These are phyloP conservation scores for Monosporozyma solicola DNA, from an alignment of 805 yeast species.

Conservation along the genomic window DNA sequence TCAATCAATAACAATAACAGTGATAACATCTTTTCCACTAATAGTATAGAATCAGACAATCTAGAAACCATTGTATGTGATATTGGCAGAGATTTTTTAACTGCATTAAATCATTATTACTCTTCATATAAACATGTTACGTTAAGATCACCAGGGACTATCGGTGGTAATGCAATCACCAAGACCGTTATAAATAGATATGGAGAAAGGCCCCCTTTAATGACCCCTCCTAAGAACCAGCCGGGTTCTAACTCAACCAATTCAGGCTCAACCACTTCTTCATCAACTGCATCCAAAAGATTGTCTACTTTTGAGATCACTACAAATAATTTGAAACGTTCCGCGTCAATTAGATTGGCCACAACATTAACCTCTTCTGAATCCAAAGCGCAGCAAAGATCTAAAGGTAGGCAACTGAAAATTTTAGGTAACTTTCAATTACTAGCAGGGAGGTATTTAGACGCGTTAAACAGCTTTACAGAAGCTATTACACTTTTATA, in stretches of 20 bases:
- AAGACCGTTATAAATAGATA: slow-evolving; percentile 29
- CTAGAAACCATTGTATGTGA: slow-evolving; percentile 67
- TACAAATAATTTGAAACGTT: slow-evolving; percentile 31
- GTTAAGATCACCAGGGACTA: slow-evolving; percentile 69
- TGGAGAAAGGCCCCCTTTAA: slow-evolving; percentile 2
- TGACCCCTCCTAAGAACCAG: slow-evolving; percentile 1
- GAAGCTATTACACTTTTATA: slow-evolving; percentile 58
- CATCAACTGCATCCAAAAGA: slow-evolving; percentile 9
- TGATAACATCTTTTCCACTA: slow-evolving; percentile 7
- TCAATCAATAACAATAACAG: slow-evolving; percentile 2
- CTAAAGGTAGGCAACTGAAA: slow-evolving; percentile 66
- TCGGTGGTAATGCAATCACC: slow-evolving; percentile 41
- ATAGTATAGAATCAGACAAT: slow-evolving; percentile 15
- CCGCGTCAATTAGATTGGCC: slow-evolving; percentile 28
- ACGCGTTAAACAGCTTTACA: slow-evolving; percentile 64
- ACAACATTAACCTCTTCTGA: slow-evolving; percentile 27
- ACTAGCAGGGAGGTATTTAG: slow-evolving; percentile 67
- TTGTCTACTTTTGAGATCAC: slow-evolving; percentile 22
- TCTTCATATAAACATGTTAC: slow-evolving; percentile 72
- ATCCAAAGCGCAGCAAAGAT: slow-evolving; percentile 36
- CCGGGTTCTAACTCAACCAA: neutral
- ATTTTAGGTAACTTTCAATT: slow-evolving; percentile 68
- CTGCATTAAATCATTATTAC: slow-evolving; percentile 57
- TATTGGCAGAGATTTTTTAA: slow-evolving; percentile 53
- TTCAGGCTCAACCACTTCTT: slow-evolving; percentile 2